Evolutionary conservation across 164 flowering plant genomes (phyloP).

Genomic region (Berberis thunbergii): DNA sequence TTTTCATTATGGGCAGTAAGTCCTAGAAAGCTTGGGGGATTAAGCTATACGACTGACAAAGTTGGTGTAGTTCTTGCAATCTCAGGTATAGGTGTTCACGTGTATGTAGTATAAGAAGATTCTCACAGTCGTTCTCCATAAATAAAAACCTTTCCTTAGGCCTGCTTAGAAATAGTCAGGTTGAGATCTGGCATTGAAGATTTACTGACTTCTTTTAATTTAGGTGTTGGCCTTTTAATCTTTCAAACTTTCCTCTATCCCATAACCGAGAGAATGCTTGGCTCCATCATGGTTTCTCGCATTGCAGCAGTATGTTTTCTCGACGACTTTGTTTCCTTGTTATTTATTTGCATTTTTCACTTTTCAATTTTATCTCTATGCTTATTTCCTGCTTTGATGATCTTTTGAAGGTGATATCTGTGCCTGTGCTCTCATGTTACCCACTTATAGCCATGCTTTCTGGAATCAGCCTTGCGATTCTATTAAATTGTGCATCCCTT

Average conservation of each 20-base stretch:
- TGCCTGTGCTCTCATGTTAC: constrained; percentile 2
- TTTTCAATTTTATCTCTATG: neutral
- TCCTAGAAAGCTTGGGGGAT: constrained; percentile 44
- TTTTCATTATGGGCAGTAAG: constrained; percentile 71
- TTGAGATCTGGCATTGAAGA: neutral
- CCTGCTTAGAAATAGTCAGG: neutral
- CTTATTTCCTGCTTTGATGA: neutral
- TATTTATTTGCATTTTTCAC: neutral
- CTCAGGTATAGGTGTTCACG: constrained; percentile 24
- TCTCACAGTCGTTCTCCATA: neutral
- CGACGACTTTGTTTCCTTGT: neutral
- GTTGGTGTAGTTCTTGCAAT: constrained; percentile 57
- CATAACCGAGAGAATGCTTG: constrained; percentile 29
- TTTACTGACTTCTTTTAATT: neutral
- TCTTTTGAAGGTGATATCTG: neutral
- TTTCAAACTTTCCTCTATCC: constrained; percentile 50
- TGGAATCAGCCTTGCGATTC: neutral
- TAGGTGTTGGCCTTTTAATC: constrained; percentile 40
- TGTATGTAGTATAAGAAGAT: neutral
- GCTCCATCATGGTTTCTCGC: constrained; percentile 37
- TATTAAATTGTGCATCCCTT: constrained; percentile 4
- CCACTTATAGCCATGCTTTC: constrained; percentile 5
- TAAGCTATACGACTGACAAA: constrained; percentile 40
- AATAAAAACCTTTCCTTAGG: neutral
- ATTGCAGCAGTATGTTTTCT: constrained; percentile 36